A percentile compares a stretch with the other conserved stretches of the same genome.
Evolutionary conservation across 495 filamentous ascomycete species (phyloP).

Genomic region (Lophiostoma macrostomum): DNA sequence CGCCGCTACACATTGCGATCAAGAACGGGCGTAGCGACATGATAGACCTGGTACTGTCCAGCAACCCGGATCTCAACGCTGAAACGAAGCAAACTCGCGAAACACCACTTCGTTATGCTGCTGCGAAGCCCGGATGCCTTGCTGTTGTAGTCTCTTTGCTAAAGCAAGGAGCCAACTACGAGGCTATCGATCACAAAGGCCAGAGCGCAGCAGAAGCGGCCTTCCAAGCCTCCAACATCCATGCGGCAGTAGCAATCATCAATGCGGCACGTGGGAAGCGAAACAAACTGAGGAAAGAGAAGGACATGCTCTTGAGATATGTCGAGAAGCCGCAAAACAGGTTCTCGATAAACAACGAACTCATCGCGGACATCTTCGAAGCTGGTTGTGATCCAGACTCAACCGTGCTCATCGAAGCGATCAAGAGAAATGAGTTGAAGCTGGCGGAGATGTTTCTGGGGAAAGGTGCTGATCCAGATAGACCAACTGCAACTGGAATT

Average conservation of each 20-base stretch:
- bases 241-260: slow-evolving; percentile 28
- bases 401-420: slow-evolving; percentile 24
- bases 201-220: slow-evolving; percentile 22
- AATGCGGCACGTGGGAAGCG: slow-evolving; percentile 21
- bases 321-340: slow-evolving; percentile 27
- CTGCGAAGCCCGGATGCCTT: slow-evolving; percentile 13
- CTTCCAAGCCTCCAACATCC: slow-evolving; percentile 13
- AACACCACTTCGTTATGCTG: slow-evolving; percentile 27
- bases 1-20: slow-evolving; percentile 25
- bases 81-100: slow-evolving; percentile 12
- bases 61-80: slow-evolving; percentile 15
- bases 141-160: slow-evolving; percentile 18
- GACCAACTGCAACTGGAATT: slow-evolving; percentile 9
- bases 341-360: slow-evolving; percentile 26
- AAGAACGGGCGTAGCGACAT: slow-evolving; percentile 15
- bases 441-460: slow-evolving; percentile 23
- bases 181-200: slow-evolving; percentile 4
- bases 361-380: slow-evolving; percentile 26
- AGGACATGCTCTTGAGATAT: slow-evolving; percentile 28
- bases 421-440: slow-evolving; percentile 18
- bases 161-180: slow-evolving; percentile 13
- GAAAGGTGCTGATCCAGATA: slow-evolving; percentile 27
- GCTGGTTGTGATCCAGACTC: slow-evolving; percentile 25
- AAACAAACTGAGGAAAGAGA: slow-evolving; percentile 21
- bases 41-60: slow-evolving; percentile 14